These are phyloP conservation scores for Tephrocybe sp. DNA, from an alignment of 768 basidiomycete genomes.

Conservation along the genomic window DNA sequence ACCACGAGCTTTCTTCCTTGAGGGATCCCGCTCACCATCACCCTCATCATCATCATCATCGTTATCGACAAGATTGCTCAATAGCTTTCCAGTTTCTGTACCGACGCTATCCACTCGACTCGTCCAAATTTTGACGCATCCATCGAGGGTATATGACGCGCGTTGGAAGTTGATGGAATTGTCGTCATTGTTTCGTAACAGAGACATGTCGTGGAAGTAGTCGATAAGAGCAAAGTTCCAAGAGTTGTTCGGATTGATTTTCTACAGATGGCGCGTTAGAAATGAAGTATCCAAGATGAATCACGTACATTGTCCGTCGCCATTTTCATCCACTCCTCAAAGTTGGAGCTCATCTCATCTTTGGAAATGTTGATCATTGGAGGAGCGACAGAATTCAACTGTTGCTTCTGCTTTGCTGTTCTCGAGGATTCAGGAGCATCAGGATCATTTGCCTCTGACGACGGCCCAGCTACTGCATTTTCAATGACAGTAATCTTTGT, in stretches of 20 bases:
- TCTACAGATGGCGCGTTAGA: slow-evolving; percentile 49
- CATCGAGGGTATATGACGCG: slow-evolving; percentile 95
- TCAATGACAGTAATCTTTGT: slow-evolving; percentile 62
- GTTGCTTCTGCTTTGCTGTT: slow-evolving; percentile 57
- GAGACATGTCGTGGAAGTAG: slow-evolving; percentile 98
- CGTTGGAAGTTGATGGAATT: slow-evolving; percentile 99
- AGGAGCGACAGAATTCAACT: slow-evolving; percentile 58
- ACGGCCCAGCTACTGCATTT: slow-evolving; percentile 56
- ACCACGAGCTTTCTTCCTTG: slow-evolving; percentile 66
- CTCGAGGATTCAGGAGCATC: slow-evolving; percentile 45
- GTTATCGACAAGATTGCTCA: slow-evolving; percentile 79
- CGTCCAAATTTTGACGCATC: slow-evolving; percentile 99
- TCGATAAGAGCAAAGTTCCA: slow-evolving; percentile 99
- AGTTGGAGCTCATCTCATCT: slow-evolving; percentile 90
- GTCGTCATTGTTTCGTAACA: slow-evolving; percentile 88
- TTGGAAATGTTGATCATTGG: slow-evolving; percentile 62
- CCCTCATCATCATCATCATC: slow-evolving; percentile 58
- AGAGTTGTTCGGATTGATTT: slow-evolving; percentile 97
- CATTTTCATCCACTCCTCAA: slow-evolving; percentile 99
- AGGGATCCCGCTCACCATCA: slow-evolving; percentile 54
- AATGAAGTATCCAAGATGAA: slow-evolving; percentile 8
- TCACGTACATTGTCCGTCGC: slow-evolving; percentile 91
- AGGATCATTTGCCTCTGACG: slow-evolving; percentile 46
- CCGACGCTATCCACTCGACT: slow-evolving; percentile 96
- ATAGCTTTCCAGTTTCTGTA: slow-evolving; percentile 92